phyloP scores from a whole-genome alignment of 306 rosid species.

The Medicago lupulina region DNA sequence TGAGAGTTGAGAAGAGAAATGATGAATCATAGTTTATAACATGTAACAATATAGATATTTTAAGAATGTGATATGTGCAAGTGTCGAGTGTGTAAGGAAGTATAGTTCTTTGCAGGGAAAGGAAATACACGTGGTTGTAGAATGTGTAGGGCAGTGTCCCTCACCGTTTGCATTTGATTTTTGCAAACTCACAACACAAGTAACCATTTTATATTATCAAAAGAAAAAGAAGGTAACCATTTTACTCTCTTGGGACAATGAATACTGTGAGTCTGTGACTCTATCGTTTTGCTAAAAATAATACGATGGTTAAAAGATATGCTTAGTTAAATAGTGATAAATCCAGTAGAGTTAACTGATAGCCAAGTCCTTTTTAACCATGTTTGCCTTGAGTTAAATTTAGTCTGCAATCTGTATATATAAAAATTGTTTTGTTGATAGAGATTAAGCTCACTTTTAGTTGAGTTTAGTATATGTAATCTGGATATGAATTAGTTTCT shows the following conservation, averaged over 20 bases:
- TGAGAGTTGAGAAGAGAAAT: background rate
- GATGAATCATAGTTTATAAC: background rate
- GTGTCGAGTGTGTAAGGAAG: conserved; percentile 7
- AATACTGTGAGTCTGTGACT: background rate
- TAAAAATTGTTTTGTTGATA: too few relatives aligned
- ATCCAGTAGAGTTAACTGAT: background rate
- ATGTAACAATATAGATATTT: background rate
- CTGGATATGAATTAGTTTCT: too few relatives aligned
- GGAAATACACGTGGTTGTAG: conserved; percentile 42
- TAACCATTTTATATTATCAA: background rate
- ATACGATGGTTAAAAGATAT: too few relatives aligned
- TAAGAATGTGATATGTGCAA: conserved; percentile 5
- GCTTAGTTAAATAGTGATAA: too few relatives aligned
- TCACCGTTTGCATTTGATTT: conserved; percentile 36
- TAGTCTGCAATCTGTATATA: too few relatives aligned
- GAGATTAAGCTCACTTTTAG: background rate
- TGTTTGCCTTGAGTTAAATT: background rate
- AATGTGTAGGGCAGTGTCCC: conserved; percentile 43
- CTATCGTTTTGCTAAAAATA: too few relatives aligned
- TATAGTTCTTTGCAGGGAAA: conserved; percentile 1
- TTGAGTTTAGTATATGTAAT: too few relatives aligned
- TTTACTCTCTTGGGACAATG: background rate
- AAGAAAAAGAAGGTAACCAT: too few relatives aligned
- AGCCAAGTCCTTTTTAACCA: background rate
- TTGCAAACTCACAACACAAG: background rate